Evolutionary conservation across 177 flowering plant species (phyloP), one percentile per base, ranked within the genome.

Genomic region (Vitis hybrid): DNA sequence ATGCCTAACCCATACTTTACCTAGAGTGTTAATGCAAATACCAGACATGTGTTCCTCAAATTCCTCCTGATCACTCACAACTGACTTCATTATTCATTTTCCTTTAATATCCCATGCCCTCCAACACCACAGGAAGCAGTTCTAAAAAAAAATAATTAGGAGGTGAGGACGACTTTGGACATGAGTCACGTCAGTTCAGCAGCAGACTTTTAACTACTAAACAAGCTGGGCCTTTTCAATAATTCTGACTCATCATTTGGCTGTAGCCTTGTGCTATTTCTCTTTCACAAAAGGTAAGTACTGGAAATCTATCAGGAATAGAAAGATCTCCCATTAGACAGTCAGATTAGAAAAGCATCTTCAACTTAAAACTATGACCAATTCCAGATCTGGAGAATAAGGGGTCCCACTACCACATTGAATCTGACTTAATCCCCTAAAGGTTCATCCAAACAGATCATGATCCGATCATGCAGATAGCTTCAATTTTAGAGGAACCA

Each of bases 341-440:
- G 61, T 51, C 75, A 74, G 77, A 76, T 72, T 71, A 69, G 70
- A 68, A 66, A 77, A 64, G 19, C 77, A 60, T 32, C 72, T 49
- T 68, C 64, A 65, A 64, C 55, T 58, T 62, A 63, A 54, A 69
- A 32, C 67, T 56, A 62, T 73, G 77, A 78, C 72, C 60, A 74
- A 71, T 68, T 70, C 69, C 78, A 82, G 82, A 82, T 78, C 73
- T 74, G 72, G 65, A 68, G 14, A n/a, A 64, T 18, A 57, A 58
- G 54, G 54, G 66, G 76, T 72, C 79, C 70, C 83, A 70, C 21
- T 18, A 60, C 70, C 78, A 71, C 58, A 70, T 21, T 65, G 56
- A 70, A 64, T 12, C 65, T 70, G 12, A 60, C 67, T 55, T 8
- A 11, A 68, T 61, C 24, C 56, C 56, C 17, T 58, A 62, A 14